Conservation (phyloP, 2,329 filamentous ascomycete species). For the Simplicillium sp. region DNA sequence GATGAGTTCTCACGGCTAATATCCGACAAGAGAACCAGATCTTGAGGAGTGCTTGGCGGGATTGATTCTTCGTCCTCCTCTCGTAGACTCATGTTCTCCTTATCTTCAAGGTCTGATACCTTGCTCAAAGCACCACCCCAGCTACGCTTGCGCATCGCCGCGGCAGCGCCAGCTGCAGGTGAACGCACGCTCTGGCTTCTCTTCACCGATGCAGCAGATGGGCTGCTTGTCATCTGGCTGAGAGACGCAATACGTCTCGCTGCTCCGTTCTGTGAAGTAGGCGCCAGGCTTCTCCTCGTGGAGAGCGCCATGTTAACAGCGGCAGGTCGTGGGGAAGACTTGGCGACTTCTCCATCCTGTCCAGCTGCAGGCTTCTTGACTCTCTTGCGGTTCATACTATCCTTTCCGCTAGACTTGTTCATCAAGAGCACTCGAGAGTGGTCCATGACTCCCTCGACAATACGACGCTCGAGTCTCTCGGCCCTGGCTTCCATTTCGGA, state of each 20-base stretch:
- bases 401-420: slow-evolving; percentile 48
- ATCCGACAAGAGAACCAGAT: slow-evolving; percentile 6
- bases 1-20: slow-evolving; percentile 15
- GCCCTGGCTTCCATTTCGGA: slow-evolving; percentile 84
- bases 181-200: slow-evolving; percentile 71
- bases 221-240: slow-evolving; percentile 78
- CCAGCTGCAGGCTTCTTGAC: slow-evolving; percentile 28
- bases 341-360: slow-evolving; percentile 14
- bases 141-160: slow-evolving; percentile 51
- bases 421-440: slow-evolving; percentile 88
- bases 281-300: slow-evolving; percentile 37
- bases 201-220: slow-evolving; percentile 54
- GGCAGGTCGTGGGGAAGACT: slow-evolving; percentile 14
- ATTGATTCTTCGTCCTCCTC: slow-evolving; percentile 39
- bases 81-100: slow-evolving; percentile 54
- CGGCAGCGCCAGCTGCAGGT: slow-evolving; percentile 31
- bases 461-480: slow-evolving; percentile 80
- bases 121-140: slow-evolving; percentile 50
- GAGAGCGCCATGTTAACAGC: slow-evolving; percentile 45
- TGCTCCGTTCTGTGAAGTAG: slow-evolving; percentile 41
- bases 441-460: slow-evolving; percentile 91
- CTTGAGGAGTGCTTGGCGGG: slow-evolving; percentile 7
- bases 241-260: slow-evolving; percentile 80
- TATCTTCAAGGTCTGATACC: slow-evolving; percentile 44
- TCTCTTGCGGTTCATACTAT: slow-evolving; percentile 51